Conservation (phyloP, 495 filamentous ascomycete species). For the Penicilliopsis zonata region DNA sequence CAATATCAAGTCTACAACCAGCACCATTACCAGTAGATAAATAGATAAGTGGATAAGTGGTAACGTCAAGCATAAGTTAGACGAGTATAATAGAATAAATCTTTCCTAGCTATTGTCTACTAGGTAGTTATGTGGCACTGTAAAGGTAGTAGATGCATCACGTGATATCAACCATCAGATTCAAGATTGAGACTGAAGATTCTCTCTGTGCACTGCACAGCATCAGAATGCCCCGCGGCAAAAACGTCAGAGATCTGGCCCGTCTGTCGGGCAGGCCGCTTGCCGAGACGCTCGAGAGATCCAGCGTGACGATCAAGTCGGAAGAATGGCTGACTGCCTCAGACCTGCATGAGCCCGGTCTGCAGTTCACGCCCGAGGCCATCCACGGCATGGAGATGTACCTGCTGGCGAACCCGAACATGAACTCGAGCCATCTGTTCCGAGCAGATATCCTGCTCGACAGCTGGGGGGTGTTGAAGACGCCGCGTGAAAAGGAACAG, state of each 20-base stretch:
- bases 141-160: no score
- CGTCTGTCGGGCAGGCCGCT: conserved; percentile 20
- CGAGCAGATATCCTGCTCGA: conserved; percentile 73
- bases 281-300: conserved; percentile 14
- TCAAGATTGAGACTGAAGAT: neutral
- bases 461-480: conserved; percentile 24
- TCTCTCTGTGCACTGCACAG: neutral
- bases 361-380: conserved; percentile 40
- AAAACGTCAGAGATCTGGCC: conserved; percentile 9
- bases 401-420: conserved; percentile 72
- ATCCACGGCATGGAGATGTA: conserved; percentile 58
- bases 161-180: no score
- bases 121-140: no score
- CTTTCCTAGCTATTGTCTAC: no score
- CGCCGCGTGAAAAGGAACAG: conserved; percentile 13
- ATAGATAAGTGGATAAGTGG: no score
- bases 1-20: no score
- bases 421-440: conserved; percentile 73
- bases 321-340: conserved; percentile 22
- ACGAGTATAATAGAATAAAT: no score
- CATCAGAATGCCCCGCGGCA: conserved; percentile 1
- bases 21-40: no score
- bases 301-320: conserved; percentile 5
- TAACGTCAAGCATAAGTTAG: no score
- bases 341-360: conserved; percentile 15